Evolutionary conservation across 2,329 filamentous ascomycete species (phyloP).

Genomic region (Microsporum audouinii): DNA sequence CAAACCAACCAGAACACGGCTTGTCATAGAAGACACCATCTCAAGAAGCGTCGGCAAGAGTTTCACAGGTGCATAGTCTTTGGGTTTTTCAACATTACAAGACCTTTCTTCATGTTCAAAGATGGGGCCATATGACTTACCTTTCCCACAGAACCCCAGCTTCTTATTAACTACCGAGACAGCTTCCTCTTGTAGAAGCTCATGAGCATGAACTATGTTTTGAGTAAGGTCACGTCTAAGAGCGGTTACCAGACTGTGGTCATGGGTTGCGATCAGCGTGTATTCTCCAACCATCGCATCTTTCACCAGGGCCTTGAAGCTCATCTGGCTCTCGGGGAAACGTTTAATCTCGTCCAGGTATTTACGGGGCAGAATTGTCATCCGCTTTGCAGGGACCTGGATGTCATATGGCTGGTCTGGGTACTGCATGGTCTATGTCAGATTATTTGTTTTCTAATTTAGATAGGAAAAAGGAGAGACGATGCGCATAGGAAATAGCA

Average conservation of each 20-base stretch:
- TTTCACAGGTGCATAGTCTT: not conserved
- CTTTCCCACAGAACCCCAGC: not conserved
- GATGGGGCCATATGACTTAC: not conserved
- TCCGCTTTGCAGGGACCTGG: not conserved
- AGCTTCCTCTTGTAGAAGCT: not conserved
- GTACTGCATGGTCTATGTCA: not conserved
- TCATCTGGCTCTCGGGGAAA: not conserved
- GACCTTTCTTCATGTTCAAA: not conserved
- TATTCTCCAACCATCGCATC: not conserved
- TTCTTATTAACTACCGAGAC: not conserved
- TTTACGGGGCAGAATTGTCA: not conserved
- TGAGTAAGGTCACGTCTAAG: not conserved
- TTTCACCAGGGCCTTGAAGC: not conserved
- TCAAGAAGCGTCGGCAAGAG: conserved; percentile 11
- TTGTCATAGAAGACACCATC: conserved; percentile 14
- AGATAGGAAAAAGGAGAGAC: not conserved
- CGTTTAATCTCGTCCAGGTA: not conserved
- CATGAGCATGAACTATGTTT: not conserved
- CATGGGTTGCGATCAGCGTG: not conserved
- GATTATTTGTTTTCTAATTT: not conserved
- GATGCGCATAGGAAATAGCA: not conserved
- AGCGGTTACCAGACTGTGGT: not conserved
- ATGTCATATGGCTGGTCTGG: not conserved
- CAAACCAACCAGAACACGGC: conserved; percentile 13
- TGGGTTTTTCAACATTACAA: not conserved